Evolutionary conservation across 768 basidiomycete species (phyloP), one percentile per base, ranked within the genome.

Genomic region (Psilocybe subaeruginosa): DNA sequence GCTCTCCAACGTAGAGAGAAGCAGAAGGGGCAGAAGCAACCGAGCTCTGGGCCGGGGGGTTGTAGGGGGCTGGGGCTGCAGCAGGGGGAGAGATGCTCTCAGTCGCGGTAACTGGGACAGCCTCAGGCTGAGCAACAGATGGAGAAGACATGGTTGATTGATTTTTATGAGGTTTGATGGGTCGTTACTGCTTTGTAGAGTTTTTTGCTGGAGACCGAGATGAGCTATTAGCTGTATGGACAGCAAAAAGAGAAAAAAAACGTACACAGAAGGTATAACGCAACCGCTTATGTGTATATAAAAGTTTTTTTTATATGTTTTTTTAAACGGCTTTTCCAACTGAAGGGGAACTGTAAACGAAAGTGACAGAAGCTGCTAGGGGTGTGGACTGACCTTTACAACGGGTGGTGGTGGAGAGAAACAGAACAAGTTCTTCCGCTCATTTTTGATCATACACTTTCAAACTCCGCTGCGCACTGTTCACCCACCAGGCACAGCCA

Each of bases 1-100:
- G 91, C 81, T 99, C 97, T 61, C 97, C 97, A 64, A 99, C 97
- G 80, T 99, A 99, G 70, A 99, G 92, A 61, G 95, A 97, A 23
- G 93, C 93, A 56, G 92, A 93, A 23, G 92, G 92, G 60, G 89
- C 82, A 61, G 91, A 82, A 45, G 87, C 78, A 56, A 78, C 77
- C 35, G 87, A 78, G 60, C 79, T 74, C 31, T 84, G 80, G 61
- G 81, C 78, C 72, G 85, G 82, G 48, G 86, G 79, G 67, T 85
- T 85, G 74, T 88, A 85, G 43, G 88, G 80, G 46, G 82, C 81
- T 59, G 82, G 74, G 30, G 83, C 79, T 39, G 80, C 74, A 61
- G 84, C 76, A 60, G 66, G 66, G 16, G 66, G 66, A 47, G 66
- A 64, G 33, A 78, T 68, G 59, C 81, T 69, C 64, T 80, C 77